phyloP scores from a whole-genome alignment of 257 asterid genomes.

The Nicotiana knightiana region DNA sequence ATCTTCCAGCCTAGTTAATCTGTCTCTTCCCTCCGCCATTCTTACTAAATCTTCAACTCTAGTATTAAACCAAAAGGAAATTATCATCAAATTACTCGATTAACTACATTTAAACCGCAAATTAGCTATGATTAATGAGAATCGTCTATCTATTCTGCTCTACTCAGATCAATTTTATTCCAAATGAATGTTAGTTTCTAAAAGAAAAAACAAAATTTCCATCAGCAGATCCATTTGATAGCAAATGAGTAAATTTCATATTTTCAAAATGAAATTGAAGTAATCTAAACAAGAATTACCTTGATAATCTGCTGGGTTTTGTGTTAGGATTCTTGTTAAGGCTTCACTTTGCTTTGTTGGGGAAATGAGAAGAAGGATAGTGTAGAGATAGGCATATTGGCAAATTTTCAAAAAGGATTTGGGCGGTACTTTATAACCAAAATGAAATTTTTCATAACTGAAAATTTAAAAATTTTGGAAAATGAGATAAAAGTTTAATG shows the following conservation, averaged over 20 bases:
- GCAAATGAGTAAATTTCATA: background rate
- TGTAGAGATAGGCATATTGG: constrained; percentile 35
- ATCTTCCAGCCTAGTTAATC: constrained; percentile 41
- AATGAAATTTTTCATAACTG: background rate
- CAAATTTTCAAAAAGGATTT: constrained; percentile 39
- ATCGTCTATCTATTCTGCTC: background rate
- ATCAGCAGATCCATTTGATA: background rate
- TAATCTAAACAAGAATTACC: background rate
- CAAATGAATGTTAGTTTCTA: background rate
- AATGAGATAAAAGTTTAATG: background rate
- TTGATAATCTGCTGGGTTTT: background rate
- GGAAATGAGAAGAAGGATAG: background rate
- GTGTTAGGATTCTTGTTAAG: background rate
- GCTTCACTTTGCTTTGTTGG: background rate
- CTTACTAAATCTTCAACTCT: constrained; percentile 12
- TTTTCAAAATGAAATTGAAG: background rate
- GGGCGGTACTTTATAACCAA: constrained; percentile 41
- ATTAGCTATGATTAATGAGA: background rate
- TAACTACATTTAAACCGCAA: too few species aligned
- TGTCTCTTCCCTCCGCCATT: constrained; percentile 62
- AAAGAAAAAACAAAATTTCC: background rate
- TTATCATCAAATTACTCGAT: background rate
- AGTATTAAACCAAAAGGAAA: background rate
- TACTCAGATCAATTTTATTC: background rate
- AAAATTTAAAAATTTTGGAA: background rate